Evolutionary conservation across 2,329 filamentous ascomycete species (phyloP).

Genomic region (Dactylellina sp.): DNA sequence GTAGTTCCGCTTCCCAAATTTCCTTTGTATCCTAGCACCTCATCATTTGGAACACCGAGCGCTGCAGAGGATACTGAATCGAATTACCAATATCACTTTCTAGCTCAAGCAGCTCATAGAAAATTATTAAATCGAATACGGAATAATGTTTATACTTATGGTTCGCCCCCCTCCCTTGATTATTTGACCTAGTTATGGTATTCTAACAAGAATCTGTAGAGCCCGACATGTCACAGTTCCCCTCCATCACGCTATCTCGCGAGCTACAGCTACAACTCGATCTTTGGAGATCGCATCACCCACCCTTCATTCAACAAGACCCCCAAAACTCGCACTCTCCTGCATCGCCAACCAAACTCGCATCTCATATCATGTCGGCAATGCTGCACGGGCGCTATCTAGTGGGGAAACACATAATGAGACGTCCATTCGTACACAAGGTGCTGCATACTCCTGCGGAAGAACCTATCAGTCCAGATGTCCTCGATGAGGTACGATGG

Average conservation of each 20-base stretch:
- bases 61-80: constrained; percentile 67
- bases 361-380: constrained; percentile 45
- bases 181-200: constrained; percentile 33
- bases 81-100: constrained; percentile 71
- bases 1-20: constrained; percentile 70
- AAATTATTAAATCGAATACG: constrained; percentile 70
- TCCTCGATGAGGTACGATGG: constrained; percentile 46
- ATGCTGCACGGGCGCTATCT: constrained; percentile 52
- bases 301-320: constrained; percentile 64
- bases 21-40: constrained; percentile 64
- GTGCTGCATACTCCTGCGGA: constrained; percentile 37
- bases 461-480: constrained; percentile 36
- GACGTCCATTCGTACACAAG: constrained; percentile 51
- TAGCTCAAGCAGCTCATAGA: constrained; percentile 70
- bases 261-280: constrained; percentile 70
- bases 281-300: constrained; percentile 69
- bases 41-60: constrained; percentile 17
- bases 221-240: constrained; percentile 61
- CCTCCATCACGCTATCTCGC: constrained; percentile 67
- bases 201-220: constrained; percentile 60
- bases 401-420: constrained; percentile 51
- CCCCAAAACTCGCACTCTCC: constrained; percentile 39
- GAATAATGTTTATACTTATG: constrained; percentile 68
- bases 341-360: constrained; percentile 40
- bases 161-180: constrained; percentile 58